Evolutionary conservation across 352 stramenopile genomes (phyloP), one percentile per base, ranked within the genome.

Genomic region (Globisporangium alternatum): DNA sequence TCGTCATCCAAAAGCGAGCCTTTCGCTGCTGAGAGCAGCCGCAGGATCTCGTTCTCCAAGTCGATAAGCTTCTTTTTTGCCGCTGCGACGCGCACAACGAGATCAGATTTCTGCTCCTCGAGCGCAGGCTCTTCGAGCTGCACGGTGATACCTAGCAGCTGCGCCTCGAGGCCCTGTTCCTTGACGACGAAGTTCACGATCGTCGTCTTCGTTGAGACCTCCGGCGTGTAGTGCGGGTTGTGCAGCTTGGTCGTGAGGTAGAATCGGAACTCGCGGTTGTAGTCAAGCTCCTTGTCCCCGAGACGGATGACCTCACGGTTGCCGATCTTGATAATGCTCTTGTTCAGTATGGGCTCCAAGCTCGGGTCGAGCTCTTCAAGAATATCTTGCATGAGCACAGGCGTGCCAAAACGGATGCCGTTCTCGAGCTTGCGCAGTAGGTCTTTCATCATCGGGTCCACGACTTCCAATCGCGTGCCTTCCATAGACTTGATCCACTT

Each of bases 121-220:
- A 99, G 77, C 13, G 91, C 89, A 5, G 96, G 96, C 53, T 98
- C 84, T 73, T 99, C 96, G 13, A 97, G 77, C 60, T 98, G 89
- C 25, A 99, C 94, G 0, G 98, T 97, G 22, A 96, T 97, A 45
- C 89, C 90, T 10, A 99, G 81, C 9, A 99, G 74, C 69, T 99
- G 96, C 4, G 87, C 94, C 60, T 98, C 95, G 0, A 99, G 79
- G 10, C 96, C 96, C 37, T 98, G 86, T 62, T 98, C 89, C 58
- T 97, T 99, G 4, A 99, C 96, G 44, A 96, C 86, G 70, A 99
- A 99, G 67, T 99, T 99, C 15, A 99, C 89, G 6, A 99, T 95
- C 5, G 93, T 98, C 3, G 90, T 97, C 73, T 99, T 99, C 0
- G 93, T 98, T 0, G 88, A 97, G 17, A 98, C 88, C 55, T 98